phyloP scores from a whole-genome alignment of 2,329 filamentous ascomycete genomes.

The Aspergillus fischeri region DNA sequence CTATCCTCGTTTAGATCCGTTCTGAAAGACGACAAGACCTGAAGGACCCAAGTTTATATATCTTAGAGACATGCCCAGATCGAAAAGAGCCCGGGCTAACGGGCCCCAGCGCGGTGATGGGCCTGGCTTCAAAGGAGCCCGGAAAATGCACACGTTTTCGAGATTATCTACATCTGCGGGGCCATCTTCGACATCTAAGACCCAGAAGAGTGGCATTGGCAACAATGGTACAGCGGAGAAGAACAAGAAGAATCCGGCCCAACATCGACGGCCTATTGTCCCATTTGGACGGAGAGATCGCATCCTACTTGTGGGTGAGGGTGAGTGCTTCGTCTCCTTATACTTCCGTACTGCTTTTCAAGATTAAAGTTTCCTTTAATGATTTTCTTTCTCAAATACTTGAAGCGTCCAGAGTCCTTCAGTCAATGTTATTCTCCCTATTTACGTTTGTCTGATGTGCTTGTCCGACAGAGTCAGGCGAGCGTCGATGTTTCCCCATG shows the following conservation, averaged over 20 bases:
- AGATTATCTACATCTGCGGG: slow-evolving; percentile 19
- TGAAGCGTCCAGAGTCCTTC: not conserved
- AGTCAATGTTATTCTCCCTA: not conserved
- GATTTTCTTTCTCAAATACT: slow-evolving; percentile 4
- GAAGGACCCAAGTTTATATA: not conserved
- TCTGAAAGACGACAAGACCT: not conserved
- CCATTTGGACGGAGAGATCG: slow-evolving; percentile 41
- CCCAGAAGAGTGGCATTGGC: slow-evolving; percentile 1
- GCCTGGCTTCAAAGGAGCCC: not conserved
- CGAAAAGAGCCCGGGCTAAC: slow-evolving; percentile 16
- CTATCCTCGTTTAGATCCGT: not conserved
- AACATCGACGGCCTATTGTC: slow-evolving; percentile 30
- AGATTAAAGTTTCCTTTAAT: not conserved
- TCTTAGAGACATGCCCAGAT: slow-evolving; percentile 19
- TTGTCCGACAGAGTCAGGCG: not conserved
- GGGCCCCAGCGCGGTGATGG: not conserved
- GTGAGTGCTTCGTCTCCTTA: slow-evolving; percentile 25
- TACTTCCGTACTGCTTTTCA: slow-evolving; percentile 5
- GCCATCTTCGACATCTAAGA: not conserved
- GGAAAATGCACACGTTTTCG: slow-evolving; percentile 27
- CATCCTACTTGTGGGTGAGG: slow-evolving; percentile 43
- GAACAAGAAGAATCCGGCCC: slow-evolving; percentile 12
- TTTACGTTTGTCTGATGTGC: not conserved
- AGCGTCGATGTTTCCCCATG: not conserved
- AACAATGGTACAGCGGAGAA: slow-evolving; percentile 5